Evolutionary conservation across 257 asterid genomes (phyloP), one percentile per base, ranked within the genome.

Genomic region (Marsdenia floribunda): DNA sequence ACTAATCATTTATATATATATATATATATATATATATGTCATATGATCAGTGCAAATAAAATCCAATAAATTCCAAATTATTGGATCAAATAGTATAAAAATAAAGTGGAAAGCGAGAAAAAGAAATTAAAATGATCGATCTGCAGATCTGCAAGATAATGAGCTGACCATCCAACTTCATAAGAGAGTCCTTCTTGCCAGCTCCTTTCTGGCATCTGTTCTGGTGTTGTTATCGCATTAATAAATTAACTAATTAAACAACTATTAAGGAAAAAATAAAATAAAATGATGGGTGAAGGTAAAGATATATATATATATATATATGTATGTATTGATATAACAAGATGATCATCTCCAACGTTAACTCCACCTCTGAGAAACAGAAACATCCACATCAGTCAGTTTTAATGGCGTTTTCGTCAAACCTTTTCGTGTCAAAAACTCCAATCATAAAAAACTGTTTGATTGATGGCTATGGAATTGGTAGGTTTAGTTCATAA

Each of bases 321-420:
- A 42, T 42, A 42, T 42, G 3, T 42, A 42, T 42, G 3, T 42
- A 42, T 42, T 49, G n/a, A n/a, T n/a, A n/a, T n/a, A n/a, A n/a
- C 70, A 76, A 26, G 80, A 76, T 76, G 35, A 78, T 76, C 79
- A 69, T 75, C 53, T 50, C 37, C 53, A 29, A 29, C 33, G 33
- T 71, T 18, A 50, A 0, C 53, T 22, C 75, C 33, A 1, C 49
- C 14, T 24, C 54, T 14, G 15, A 19, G 4, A 37, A 14, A 37
- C 6, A 37, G 12, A 16, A n/a, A 65, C 71, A 33, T 74, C 71
- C 5, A 61, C 71, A 52, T 33, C 63, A 37, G 63, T 55, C 60
- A 0, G 79, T 63, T 22, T 33, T 82, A 63, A 60, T 61, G 53
- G 76, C 84, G 38, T 42, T 73, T 76, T 80, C 80, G 67, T 80